Base-by-base conservation (phyloP, 345 rosid genomes). In the Hibiscus trionum region DNA sequence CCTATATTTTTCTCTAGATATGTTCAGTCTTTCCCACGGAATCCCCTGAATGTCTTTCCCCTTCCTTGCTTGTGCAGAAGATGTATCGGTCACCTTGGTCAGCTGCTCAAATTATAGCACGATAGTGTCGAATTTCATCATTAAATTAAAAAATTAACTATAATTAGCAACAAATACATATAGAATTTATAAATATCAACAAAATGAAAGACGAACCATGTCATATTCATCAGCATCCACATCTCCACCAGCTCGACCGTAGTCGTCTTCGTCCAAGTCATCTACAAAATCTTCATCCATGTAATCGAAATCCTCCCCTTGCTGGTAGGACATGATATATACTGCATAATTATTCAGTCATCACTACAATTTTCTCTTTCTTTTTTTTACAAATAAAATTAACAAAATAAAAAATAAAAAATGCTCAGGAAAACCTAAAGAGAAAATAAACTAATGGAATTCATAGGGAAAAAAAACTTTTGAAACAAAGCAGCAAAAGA, bases 41-140 rank as follows among this genome's bases (percentile, higher is more conserved):
- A 88, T 88, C 9, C 93, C 93, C 71, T 88, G 93, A 29, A 88
- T 85, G 77, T 88, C 93, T 60, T 85, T 85, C 4, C 90, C 93
- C 2, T 72, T 76, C 74, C 93, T 77, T 1, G 93, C 90, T 69
- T 85, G 84, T 2, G 79, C 80, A 9, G 90, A 79, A 31, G 86
- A 82, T 3, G 88, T 88, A 74, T 86, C 88, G 3, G 84, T 79
- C 17, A 82, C 73, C 69, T 68, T 85, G n/a, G 82, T 82, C 60
- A 78, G 76, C 87, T 80, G 77, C 72, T 57, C 63, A 55, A 55
- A 39, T 60, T 64, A 19, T 19, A 39, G 31, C 14, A 15, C 33
- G 27, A 59, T 3, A 16, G 37, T 15, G 9, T 33, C 46, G 14
- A 56, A 11, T 11, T 19, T 29, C 55, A 66, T 10, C 42, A 19